Conservation (phyloP, 2,329 filamentous ascomycete species). For the Purpureocillium lavendulum region DNA sequence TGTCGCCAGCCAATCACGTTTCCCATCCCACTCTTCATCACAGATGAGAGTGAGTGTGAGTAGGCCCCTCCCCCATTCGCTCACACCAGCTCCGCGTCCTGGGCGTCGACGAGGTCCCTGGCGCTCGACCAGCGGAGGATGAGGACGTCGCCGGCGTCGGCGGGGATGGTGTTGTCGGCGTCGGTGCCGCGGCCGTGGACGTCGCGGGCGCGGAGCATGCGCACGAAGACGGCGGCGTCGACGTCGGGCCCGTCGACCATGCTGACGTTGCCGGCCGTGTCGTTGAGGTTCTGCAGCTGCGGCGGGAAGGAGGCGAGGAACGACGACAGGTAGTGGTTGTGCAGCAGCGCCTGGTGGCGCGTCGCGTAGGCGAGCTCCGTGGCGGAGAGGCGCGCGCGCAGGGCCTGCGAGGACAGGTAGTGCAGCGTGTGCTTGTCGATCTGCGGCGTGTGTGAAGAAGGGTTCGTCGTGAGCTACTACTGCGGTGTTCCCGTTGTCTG, state of each 20-base stretch:
- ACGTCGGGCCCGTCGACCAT: conserved; percentile 88
- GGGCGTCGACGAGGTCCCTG: conserved; percentile 46
- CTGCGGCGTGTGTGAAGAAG: conserved; percentile 27
- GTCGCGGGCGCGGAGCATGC: conserved; percentile 55
- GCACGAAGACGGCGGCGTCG: conserved; percentile 76
- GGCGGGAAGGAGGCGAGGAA: conserved; percentile 79
- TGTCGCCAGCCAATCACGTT: no score
- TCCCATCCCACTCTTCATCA: no score
- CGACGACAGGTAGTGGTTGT: conserved; percentile 75
- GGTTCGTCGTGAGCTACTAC: no score
- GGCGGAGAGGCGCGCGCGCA: conserved; percentile 59
- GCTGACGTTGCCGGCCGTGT: conserved; percentile 78
- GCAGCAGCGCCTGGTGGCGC: conserved; percentile 75
- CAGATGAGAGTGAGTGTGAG: no score
- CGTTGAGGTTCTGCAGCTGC: conserved; percentile 75
- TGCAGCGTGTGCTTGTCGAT: conserved; percentile 72
- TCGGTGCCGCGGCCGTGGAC: conserved; percentile 56
- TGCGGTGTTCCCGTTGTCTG: no score
- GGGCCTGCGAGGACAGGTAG: conserved; percentile 51
- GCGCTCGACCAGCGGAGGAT: conserved; percentile 70
- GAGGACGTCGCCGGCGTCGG: conserved; percentile 54
- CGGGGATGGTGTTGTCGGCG: conserved; percentile 50
- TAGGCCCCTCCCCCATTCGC: neutral
- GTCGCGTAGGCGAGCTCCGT: conserved; percentile 77
- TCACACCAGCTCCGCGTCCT: conserved; percentile 52